Percentiles rank a stretch among this genome's conserved stretches.
phyloP scores from a whole-genome alignment of 2,329 filamentous ascomycete genomes.

The Mariannaea sp. region DNA sequence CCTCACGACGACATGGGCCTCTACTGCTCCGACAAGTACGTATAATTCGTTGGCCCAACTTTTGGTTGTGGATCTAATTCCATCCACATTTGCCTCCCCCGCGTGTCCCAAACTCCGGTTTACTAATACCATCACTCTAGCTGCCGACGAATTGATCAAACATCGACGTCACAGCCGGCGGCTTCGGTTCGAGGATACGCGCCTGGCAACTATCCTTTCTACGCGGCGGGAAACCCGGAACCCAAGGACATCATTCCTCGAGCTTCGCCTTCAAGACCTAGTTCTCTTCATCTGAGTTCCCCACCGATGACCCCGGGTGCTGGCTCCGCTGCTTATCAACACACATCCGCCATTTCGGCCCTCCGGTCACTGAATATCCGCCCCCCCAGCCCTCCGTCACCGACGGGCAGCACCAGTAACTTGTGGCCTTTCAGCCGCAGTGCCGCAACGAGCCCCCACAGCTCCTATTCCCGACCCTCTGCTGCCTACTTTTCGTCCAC shows the following conservation, averaged over 20 bases:
- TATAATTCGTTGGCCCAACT: constrained; percentile 28
- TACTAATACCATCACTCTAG: constrained; percentile 43
- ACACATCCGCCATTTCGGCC: constrained; percentile 59
- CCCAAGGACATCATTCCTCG: constrained; percentile 67
- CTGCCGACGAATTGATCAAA: constrained; percentile 60
- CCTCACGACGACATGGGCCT: constrained; percentile 60
- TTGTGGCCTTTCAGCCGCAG: constrained; percentile 62
- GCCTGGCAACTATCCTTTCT: constrained; percentile 50
- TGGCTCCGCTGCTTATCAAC: constrained; percentile 41
- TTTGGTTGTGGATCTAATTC: constrained; percentile 22
- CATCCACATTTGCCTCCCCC: constrained; percentile 15
- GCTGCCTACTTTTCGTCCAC: constrained; percentile 56
- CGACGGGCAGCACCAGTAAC: constrained; percentile 48
- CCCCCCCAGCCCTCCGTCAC: constrained; percentile 61
- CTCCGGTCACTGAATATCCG: constrained; percentile 59
- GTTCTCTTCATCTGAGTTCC: constrained; percentile 58
- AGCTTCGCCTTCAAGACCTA: constrained; percentile 65
- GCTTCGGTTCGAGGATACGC: constrained; percentile 41
- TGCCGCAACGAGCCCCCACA: constrained; percentile 56
- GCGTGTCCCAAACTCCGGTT: constrained; percentile 13
- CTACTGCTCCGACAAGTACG: constrained; percentile 68
- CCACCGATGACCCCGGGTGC: constrained; percentile 55
- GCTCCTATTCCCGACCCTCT: constrained; percentile 53
- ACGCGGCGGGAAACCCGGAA: constrained; percentile 53
- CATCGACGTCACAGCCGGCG: constrained; percentile 39